Evolutionary conservation across 352 stramenopile genomes (phyloP).

Genomic region (Pythium rhizo-oryzae): DNA sequence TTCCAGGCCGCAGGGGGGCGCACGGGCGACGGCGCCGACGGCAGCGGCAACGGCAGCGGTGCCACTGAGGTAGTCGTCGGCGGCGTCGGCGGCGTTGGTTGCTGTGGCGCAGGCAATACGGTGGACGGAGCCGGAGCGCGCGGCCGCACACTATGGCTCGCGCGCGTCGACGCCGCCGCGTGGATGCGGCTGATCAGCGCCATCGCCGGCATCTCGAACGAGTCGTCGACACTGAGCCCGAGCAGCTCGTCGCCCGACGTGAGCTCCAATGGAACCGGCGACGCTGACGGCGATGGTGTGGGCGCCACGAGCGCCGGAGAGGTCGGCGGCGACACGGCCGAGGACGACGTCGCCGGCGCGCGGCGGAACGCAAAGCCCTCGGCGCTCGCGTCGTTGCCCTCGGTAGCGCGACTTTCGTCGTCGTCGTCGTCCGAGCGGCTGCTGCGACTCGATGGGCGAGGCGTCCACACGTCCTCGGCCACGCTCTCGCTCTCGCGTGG

Average conservation of each 20-base stretch:
- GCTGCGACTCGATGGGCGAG: conserved; percentile 12
- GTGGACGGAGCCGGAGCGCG: background rate
- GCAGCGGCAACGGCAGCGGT: background rate
- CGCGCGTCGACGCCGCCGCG: conserved; percentile 17
- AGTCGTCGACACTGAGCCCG: conserved; percentile 39
- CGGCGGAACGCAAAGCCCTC: conserved; percentile 27
- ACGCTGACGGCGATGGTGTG: background rate
- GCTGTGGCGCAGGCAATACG: background rate
- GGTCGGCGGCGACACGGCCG: background rate
- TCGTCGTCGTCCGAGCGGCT: conserved; percentile 26
- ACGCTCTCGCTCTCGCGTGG: conserved; percentile 20
- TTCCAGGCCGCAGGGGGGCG: background rate
- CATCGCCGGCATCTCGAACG: conserved; percentile 24
- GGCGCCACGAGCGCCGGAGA: background rate
- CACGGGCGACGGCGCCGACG: conserved; percentile 17
- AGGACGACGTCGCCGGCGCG: background rate
- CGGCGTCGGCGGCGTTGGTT: conserved; percentile 3
- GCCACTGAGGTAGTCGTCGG: background rate
- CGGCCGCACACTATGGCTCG: conserved; percentile 17
- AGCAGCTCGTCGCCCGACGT: conserved; percentile 34
- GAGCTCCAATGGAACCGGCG: too few relatives aligned
- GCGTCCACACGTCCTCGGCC: conserved; percentile 14
- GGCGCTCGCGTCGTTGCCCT: conserved; percentile 35
- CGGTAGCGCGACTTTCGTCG: conserved; percentile 36
- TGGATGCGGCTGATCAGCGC: conserved; percentile 24